A percentile compares a stretch with the other conserved stretches of the same genome.
phyloP scores from a whole-genome alignment of 176 grass and related monocot genomes.

The Secale cereale region DNA sequence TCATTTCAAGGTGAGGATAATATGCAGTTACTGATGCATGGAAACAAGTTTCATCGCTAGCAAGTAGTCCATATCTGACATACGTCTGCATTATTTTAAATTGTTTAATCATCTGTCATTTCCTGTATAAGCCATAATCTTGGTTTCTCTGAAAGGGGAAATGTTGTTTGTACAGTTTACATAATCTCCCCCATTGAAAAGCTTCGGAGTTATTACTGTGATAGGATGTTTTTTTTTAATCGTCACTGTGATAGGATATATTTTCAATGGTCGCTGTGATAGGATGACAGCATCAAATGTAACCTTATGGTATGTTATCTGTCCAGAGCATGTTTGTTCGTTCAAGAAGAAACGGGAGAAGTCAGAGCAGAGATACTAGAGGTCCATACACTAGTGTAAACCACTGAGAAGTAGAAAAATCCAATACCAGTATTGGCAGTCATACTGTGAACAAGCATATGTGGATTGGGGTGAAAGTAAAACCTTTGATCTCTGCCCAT shows the following conservation, averaged over 20 bases:
- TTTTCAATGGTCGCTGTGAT: neutral
- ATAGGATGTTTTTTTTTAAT: neutral
- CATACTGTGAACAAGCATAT: constrained; percentile 2
- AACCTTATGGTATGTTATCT: constrained; percentile 31
- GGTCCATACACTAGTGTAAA: constrained; percentile 39
- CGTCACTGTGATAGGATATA: neutral
- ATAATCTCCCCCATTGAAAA: neutral
- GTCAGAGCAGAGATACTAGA: constrained; percentile 37
- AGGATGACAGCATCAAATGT: neutral
- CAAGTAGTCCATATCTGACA: neutral
- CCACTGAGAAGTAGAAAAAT: constrained; percentile 29
- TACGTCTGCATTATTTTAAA: neutral
- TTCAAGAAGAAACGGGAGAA: constrained; percentile 38
- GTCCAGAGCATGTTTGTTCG: constrained; percentile 51
- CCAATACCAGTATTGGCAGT: neutral
- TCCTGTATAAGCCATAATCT: neutral
- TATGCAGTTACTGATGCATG: constrained; percentile 1
- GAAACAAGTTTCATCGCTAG: constrained; percentile 1
- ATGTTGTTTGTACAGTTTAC: neutral
- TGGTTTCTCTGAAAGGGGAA: neutral
- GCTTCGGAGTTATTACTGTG: neutral
- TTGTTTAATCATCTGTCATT: neutral
- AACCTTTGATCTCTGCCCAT: constrained; percentile 6
- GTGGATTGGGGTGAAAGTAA: neutral
- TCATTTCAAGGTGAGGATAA: neutral